Conservation (phyloP, 192 early-diverging fungal species). For the Backusella morwellensis region DNA sequence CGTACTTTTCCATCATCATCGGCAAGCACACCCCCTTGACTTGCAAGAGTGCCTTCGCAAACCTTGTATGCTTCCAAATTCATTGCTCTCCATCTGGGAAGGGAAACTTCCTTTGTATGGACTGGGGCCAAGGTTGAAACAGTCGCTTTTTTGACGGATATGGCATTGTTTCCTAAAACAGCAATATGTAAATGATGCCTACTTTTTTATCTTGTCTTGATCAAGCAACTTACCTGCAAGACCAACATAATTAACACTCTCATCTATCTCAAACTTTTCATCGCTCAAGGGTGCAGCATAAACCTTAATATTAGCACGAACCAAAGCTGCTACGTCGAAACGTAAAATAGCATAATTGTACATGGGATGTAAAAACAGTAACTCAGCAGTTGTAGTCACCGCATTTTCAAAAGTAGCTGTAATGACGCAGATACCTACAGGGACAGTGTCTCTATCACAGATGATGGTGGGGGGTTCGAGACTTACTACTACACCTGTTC, state of each 20-base stretch:
- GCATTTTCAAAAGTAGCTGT: conserved; percentile 78
- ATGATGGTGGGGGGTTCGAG: conserved; percentile 76
- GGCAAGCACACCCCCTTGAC: conserved; percentile 69
- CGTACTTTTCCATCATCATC: conserved; percentile 54
- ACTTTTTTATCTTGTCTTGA: not conserved
- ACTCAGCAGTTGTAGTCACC: conserved; percentile 75
- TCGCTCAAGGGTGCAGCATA: conserved; percentile 52
- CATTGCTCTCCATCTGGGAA: conserved; percentile 58
- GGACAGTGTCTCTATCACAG: conserved; percentile 77
- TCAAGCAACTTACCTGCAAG: conserved; percentile 35
- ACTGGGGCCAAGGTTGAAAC: conserved; percentile 57
- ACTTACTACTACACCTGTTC: conserved; percentile 77
- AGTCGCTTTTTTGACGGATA: conserved; percentile 56
- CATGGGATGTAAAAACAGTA: conserved; percentile 82
- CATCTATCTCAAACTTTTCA: conserved; percentile 56
- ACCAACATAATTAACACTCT: conserved; percentile 54
- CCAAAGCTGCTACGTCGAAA: conserved; percentile 71
- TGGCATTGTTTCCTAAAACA: conserved; percentile 36
- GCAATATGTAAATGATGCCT: too few species aligned
- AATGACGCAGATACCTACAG: conserved; percentile 71
- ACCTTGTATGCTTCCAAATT: conserved; percentile 55
- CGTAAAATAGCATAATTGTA: conserved; percentile 84
- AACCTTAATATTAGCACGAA: conserved; percentile 60
- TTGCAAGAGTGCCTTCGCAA: conserved; percentile 60
- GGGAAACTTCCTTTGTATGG: conserved; percentile 58